Evolutionary conservation across 2,329 filamentous ascomycete genomes (phyloP).

Genomic region (Chaetomium globosum): DNA sequence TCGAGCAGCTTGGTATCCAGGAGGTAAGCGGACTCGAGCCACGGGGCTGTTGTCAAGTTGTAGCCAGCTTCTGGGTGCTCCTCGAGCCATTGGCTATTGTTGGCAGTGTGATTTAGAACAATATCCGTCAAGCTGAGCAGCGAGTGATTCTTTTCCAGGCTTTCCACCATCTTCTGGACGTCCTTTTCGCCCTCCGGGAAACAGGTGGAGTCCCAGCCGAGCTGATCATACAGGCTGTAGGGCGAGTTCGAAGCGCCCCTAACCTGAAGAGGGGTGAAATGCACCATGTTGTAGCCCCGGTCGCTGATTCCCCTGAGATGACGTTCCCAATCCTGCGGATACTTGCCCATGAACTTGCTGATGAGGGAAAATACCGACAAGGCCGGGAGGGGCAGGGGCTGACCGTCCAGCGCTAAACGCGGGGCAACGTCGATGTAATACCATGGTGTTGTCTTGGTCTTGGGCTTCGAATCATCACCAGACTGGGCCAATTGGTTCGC

Average conservation of each 20-base stretch:
- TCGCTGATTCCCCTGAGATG: constrained; percentile 86
- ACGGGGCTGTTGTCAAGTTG: constrained; percentile 86
- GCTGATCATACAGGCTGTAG: constrained; percentile 94
- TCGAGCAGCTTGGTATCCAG: constrained; percentile 68
- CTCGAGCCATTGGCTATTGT: constrained; percentile 92
- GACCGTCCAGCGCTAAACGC: constrained; percentile 70
- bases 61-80: constrained; percentile 96
- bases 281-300: constrained; percentile 97
- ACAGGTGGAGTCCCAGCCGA: constrained; percentile 76
- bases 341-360: constrained; percentile 97
- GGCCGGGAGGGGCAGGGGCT: constrained; percentile 78
- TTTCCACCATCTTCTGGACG: constrained; percentile 72
- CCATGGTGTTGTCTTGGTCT: constrained; percentile 68
- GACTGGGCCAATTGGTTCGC: constrained; percentile 57
- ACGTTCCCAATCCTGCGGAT: constrained; percentile 85
- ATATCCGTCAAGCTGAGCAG: constrained; percentile 91
- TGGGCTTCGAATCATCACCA: constrained; percentile 50
- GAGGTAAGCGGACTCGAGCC: constrained; percentile 66
- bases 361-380: constrained; percentile 91
- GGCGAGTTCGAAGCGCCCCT: constrained; percentile 92
- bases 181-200: constrained; percentile 88
- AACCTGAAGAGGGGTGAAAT: constrained; percentile 92
- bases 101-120: constrained; percentile 95
- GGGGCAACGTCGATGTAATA: constrained; percentile 97
- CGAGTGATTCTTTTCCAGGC: constrained; percentile 81